Evolutionary conservation across 257 asterid genomes (phyloP), one percentile per base, ranked within the genome.

Genomic region (Solanum sejunctum): DNA sequence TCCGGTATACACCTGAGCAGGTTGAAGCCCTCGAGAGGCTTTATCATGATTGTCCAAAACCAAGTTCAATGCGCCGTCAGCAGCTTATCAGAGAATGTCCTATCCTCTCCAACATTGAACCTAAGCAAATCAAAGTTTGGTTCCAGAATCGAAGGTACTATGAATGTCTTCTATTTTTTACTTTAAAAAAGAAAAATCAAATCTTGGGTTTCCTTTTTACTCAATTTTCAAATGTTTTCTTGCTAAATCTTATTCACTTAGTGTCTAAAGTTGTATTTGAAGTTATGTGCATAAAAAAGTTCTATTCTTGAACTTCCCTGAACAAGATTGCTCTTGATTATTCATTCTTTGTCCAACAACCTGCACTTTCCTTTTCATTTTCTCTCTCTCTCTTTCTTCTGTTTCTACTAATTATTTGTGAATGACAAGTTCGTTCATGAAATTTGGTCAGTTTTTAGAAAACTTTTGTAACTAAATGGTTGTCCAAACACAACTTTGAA

Each of bases 51-150:
- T 95, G 98, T 61, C 98, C 98, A 49, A 95, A 95, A 85, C 98
- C 98, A 28, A 93, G 94, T 87, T 95, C 98, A 10, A 88, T 93
- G 81, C 97, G 98, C 80, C 93, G 98, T 21, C 98, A 95, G 90
- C 98, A 95, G 88, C 93, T 95, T 47, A 95, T 95, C 83, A 93
- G 98, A 9, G 98, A 95, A 64, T 92, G 97, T 80, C 97, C 97
- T 11, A 95, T 95, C 84, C 92, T 95, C 72, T 93, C 93, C 81
- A 83, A 93, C 89, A 95, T 95, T 83, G 98, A 95, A 83, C 95
- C 97, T 55, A 94, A 92, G 85, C 98, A 94, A 88, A 94, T 94
- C 94, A 94, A 94, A 92, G 98, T 94, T 52, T 95, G 98, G 98
- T 95, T 95, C 84, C 98, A 95, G 88, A 95, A 95, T 89, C 91